Evolutionary conservation across 2,329 filamentous ascomycete species (phyloP), one percentile per base, ranked within the genome.

Genomic region (Teratosphaeria nubilosa): DNA sequence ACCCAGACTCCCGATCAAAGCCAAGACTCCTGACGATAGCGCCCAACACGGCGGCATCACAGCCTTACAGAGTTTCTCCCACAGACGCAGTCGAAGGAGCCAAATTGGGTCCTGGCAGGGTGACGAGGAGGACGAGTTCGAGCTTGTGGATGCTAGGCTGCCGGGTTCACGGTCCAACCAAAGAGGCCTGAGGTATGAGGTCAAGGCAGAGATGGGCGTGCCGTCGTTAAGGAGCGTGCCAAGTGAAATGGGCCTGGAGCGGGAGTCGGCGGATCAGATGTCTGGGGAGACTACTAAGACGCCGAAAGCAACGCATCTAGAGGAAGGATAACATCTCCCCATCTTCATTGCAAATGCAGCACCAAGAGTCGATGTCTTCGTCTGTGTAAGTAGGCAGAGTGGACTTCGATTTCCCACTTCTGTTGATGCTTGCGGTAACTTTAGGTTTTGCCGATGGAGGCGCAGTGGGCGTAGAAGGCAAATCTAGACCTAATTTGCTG

Each of bases 271-370:
- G 27, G 27, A 30, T 30, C 27, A 30, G 27, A 7, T 30, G 27
- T 30, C 2, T 30, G 27, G 27, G 27, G 27, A 30, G 27, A 30
- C 27, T 5, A 30, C 5, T 4, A 30, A 4, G 27, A 5, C 7
- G 2, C 27, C 27, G 27, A 30, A 30, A 30, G 27, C 27, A 7
- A 30, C 27, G 7, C 7, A 30, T 30, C 7, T 30, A 4, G 27
- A 3, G 5, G 27, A 30, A 3, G 27, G 27, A 7, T 30, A 5
- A 30, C 30, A 94, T 74, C 2, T 83, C 84, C 0, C 86, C 89
- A 67, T 94, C 87, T 59, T 90, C 88, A 53, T 87, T 83, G 69
- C 90, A 95, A 10, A 94, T 90, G 32, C 86, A 82, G 70, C 90
- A 95, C 88, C 89, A 95, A 1, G 80, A 83, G 50, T 86, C 84